Evolutionary conservation across 257 asterid genomes (phyloP), one percentile per base, ranked within the genome.

Genomic region (Lithospermum erythrorhizon): DNA sequence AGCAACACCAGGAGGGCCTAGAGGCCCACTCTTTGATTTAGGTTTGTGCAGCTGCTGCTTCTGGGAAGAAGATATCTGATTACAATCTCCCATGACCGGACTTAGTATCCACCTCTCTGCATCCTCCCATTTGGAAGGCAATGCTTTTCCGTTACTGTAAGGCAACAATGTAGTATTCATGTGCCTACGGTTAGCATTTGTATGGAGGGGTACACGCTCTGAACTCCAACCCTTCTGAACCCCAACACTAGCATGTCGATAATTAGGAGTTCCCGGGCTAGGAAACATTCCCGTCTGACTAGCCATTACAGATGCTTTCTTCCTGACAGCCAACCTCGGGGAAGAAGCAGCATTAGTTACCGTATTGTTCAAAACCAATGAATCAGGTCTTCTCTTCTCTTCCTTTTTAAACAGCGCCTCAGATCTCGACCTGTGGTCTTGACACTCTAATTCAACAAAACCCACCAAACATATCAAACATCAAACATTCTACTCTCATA

Each of bases 91-190:
- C 0, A 95, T 83, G 67, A 90, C 37, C 0, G 98, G 98, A 59
- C 98, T 91, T 1, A 93, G 85, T 58, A 91, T 91, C 98, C 98
- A 91, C 68, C 96, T 79, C 78, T 91, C 98, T 11, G 98, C 98
- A 66, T 88, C 98, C 63, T 91, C 98, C 98, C 98, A 91, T 71
- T 91, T 91, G 0, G 96, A 91, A 65, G 98, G 98, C 66, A 86
- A 65, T n/a, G 93, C 67, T 68, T 86, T 86, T 58, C 94, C 96
- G 69, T 85, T 81, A 66, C 78, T 83, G 53, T 82, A 86, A 47
- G 95, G 96, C 81, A 88, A 78, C 67, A 84, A 76, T 59, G 87
- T 68, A 19, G 87, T 61, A 65, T 77, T 76, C 10, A 81, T 63
- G 41, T 79, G 85, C 72, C 82, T 79, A 57, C 87, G 62, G 32